Conservation (phyloP, 2,329 filamentous ascomycete species). For the Ceratocystiopsis sp. region DNA sequence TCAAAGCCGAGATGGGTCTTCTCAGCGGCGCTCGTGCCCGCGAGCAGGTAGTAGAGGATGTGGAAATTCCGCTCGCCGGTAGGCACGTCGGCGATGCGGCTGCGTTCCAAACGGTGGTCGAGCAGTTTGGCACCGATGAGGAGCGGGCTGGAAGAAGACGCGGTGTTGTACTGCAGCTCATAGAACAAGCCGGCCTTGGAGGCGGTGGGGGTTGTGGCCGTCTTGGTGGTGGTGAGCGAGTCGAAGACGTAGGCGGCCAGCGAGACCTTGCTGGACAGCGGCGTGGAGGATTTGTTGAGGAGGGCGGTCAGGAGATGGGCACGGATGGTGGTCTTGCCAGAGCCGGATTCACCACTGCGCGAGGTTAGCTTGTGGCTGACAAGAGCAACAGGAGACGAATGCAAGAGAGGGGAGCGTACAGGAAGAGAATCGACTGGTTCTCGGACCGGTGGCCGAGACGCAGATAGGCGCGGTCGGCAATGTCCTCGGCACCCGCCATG, state of each 20-base stretch:
- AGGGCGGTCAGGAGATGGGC: constrained; percentile 76
- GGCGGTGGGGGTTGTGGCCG: constrained; percentile 82
- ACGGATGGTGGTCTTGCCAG: constrained; percentile 88
- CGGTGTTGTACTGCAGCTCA: constrained; percentile 91
- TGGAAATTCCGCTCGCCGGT: constrained; percentile 96
- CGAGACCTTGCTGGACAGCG: constrained; percentile 81
- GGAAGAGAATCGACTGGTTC: constrained; percentile 75
- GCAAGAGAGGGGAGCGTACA: not conserved
- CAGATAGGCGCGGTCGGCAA: constrained; percentile 73
- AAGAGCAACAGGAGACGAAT: constrained; percentile 1
- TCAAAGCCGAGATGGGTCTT: constrained; percentile 65
- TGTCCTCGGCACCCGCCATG: constrained; percentile 80
- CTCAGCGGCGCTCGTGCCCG: constrained; percentile 79
- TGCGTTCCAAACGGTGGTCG: constrained; percentile 83
- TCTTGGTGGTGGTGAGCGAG: constrained; percentile 91
- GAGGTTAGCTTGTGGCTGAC: constrained; percentile 7
- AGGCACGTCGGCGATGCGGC: constrained; percentile 77
- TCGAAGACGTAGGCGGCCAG: constrained; percentile 93
- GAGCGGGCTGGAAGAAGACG: constrained; percentile 65
- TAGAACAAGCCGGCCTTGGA: constrained; percentile 93
- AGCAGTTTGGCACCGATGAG: constrained; percentile 89
- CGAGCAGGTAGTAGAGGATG: constrained; percentile 83
- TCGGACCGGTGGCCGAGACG: constrained; percentile 76
- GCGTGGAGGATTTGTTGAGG: constrained; percentile 79
- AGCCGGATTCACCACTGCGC: constrained; percentile 75